Base-by-base conservation (phyloP, 169 alveolate species). In the Eimeria necatrix region DNA sequence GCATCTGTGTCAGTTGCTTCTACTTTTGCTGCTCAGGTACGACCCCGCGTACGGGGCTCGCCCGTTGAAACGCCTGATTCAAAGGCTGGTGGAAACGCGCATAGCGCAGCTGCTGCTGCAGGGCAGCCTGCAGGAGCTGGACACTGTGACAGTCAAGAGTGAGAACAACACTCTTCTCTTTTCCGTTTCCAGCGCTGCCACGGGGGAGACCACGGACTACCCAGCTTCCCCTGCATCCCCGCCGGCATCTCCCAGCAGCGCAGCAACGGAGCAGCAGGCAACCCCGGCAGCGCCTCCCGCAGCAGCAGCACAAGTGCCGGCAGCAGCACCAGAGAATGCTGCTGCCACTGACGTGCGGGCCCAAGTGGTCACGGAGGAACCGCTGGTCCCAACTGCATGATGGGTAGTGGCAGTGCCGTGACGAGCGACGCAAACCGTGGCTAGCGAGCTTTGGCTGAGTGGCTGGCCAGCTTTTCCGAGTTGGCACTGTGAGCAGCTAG, bases 11-110 rank as follows among this genome's bases (percentile, higher is more conserved):
- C 68, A 56, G 68, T 14, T 26, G 52, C 53, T 32, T 20, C 89
- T 10, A 4, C 32, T n/a, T 60, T 3, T 24, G 41, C n/a, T 60
- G 56, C 81, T 53, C 70, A 93, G 96, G 52, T 97, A 97, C 96
- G 98, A 97, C 88, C 98, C 98, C 8, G 96, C 98, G 60, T 97
- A 96, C 93, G 98, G 98, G 48, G 98, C 98, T 20, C 96, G 98
- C 16, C 98, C 98, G 6, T 64, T 97, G 49, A 97, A 97, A 95
- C 96, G 98, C 22, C 96, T 97, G 56, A 97, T 97, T 32, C 98
- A 97, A 84, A 93, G 98, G n/a, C 97, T 97, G 85, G 94, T 97
- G n/a, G 98, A 97, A 84, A 94, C 98, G 1, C 98, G 95, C 68
- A 96, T 97, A 46, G 98, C 98, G 52, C 94, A 94, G 64, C 96